Evolutionary conservation across 768 basidiomycete genomes (phyloP).

Genomic region (Russula dissimulans): DNA sequence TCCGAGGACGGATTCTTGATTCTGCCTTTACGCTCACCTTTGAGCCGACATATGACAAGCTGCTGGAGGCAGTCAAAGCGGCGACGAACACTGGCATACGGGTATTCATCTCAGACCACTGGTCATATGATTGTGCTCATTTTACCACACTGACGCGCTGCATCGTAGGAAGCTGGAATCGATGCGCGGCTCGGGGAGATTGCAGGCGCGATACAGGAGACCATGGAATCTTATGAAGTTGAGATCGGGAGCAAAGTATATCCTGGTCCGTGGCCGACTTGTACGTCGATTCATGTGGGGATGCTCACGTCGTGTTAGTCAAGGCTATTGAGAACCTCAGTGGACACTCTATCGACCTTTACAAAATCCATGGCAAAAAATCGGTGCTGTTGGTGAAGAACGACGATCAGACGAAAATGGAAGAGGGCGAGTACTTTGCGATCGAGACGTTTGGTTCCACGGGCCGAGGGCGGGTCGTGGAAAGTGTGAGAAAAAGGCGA

Average conservation of each 20-base stretch:
- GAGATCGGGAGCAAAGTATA: conserved; percentile 77
- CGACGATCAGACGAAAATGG: conserved; percentile 91
- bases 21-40: conserved; percentile 92
- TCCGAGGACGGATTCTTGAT: conserved; percentile 90
- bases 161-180: conserved; percentile 81
- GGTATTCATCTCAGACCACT: conserved; percentile 31
- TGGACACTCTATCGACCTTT: conserved; percentile 85
- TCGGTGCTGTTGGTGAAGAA: conserved; percentile 85
- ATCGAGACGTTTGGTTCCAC: conserved; percentile 99
- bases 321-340: conserved; percentile 91
- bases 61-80: conserved; percentile 86
- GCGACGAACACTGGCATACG: conserved; percentile 89
- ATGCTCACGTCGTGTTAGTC: conserved; percentile 40
- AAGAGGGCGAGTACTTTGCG: conserved; percentile 98
- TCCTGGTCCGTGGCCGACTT: conserved; percentile 45
- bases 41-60: conserved; percentile 81
- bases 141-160: background rate
- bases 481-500: conserved; percentile 43
- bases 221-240: conserved; percentile 98
- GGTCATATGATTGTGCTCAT: background rate
- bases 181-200: conserved; percentile 91
- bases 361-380: conserved; percentile 92
- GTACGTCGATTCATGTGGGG: background rate
- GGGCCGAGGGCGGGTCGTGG: conserved; percentile 79
- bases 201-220: conserved; percentile 88